phyloP scores from a whole-genome alignment of 371 early-diverging fungal genomes.

The Mortierella sp. region DNA sequence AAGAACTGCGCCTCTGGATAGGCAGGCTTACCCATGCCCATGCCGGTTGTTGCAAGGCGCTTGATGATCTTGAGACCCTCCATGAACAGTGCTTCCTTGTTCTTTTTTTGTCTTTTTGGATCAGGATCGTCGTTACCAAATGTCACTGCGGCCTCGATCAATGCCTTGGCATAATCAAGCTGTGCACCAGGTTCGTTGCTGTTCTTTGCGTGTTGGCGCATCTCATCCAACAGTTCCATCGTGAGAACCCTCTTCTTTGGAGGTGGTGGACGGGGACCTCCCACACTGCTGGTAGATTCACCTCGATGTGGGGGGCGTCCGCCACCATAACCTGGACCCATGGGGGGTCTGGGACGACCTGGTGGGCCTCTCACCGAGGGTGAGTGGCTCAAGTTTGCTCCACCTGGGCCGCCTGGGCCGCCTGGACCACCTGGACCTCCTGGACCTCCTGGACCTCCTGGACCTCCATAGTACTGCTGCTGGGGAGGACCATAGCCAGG shows the following conservation, averaged over 20 bases:
- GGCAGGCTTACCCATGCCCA: conserved; percentile 73
- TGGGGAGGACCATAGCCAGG: conserved; percentile 38
- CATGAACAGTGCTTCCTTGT: conserved; percentile 70
- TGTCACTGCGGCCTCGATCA: conserved; percentile 66
- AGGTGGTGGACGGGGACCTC: conserved; percentile 4
- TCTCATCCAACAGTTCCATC: conserved; percentile 75
- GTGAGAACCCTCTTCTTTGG: conserved; percentile 57
- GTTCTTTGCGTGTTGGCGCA: conserved; percentile 78
- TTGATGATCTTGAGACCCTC: conserved; percentile 88
- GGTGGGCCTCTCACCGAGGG: conserved; percentile 46
- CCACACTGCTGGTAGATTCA: conserved; percentile 24
- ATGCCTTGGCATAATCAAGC: conserved; percentile 84
- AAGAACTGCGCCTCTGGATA: conserved; percentile 93
- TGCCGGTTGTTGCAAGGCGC: conserved; percentile 71
- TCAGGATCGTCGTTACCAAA: conserved; percentile 69
- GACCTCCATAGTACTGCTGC: conserved; percentile 13
- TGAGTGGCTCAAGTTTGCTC: conserved; percentile 34
- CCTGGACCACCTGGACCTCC: conserved; percentile 25
- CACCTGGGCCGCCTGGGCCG: conserved; percentile 20
- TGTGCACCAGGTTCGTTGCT: conserved; percentile 81
- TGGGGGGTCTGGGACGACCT: too few relatives aligned
- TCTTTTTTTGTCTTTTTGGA: conserved; percentile 73
- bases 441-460: conserved; percentile 8
- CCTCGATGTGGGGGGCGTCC: conserved; percentile 43
- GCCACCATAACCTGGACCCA: conserved; percentile 44